A percentile compares a stretch with the other conserved stretches of the same genome.
Conservation (phyloP, 2,329 filamentous ascomycete genomes). For the Penicillium verrucosum region DNA sequence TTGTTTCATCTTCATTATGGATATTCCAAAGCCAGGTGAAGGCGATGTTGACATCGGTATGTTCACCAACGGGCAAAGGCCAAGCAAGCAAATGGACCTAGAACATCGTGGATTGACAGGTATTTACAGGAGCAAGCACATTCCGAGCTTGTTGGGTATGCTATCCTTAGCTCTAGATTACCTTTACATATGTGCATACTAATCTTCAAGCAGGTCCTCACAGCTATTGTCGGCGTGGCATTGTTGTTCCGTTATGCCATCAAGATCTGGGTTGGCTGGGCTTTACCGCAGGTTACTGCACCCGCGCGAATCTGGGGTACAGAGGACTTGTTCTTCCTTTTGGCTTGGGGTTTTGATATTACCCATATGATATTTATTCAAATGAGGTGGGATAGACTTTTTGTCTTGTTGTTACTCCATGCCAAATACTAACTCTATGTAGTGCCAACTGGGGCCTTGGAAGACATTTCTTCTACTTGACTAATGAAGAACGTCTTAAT, state of each 20-base stretch:
- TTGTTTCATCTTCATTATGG: conserved; percentile 13
- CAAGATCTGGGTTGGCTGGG: conserved; percentile 33
- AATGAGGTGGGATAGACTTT: conserved; percentile 23
- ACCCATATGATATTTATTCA: conserved; percentile 34
- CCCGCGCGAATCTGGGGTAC: conserved; percentile 34
- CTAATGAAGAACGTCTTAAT: conserved; percentile 19
- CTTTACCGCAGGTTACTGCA: conserved; percentile 31
- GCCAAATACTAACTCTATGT: background rate
- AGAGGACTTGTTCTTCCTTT: conserved; percentile 33
- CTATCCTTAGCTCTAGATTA: background rate
- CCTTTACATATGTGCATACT: background rate
- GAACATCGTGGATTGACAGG: background rate
- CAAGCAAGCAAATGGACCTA: background rate
- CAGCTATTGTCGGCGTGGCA: conserved; percentile 19
- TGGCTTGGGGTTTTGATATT: conserved; percentile 32
- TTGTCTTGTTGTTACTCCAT: no score
- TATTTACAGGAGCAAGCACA: conserved; percentile 13
- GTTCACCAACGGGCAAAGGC: background rate
- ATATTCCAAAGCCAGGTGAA: conserved; percentile 19
- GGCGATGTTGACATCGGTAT: conserved; percentile 24
- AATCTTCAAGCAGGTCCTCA: conserved; percentile 15
- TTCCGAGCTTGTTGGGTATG: conserved; percentile 24
- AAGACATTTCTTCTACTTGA: conserved; percentile 33
- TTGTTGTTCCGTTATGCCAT: conserved; percentile 24
- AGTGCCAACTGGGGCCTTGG: conserved; percentile 34